Evolutionary conservation across 2,329 filamentous ascomycete genomes (phyloP).

Genomic region (Penicillium frequentans): DNA sequence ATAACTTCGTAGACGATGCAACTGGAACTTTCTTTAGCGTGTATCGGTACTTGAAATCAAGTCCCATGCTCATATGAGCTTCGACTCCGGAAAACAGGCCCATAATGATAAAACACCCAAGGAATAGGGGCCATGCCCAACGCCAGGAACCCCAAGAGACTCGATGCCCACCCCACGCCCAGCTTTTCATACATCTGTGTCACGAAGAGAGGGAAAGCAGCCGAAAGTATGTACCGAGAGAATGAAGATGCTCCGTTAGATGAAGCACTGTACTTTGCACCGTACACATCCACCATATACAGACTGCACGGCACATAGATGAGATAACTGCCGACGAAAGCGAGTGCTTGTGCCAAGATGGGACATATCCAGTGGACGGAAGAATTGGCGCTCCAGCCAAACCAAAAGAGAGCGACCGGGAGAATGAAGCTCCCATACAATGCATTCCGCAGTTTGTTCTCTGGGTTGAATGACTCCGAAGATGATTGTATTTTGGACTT

Average conservation of each 20-base stretch:
- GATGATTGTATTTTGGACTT: slow-evolving; percentile 46
- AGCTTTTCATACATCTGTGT: slow-evolving; percentile 41
- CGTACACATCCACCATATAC: slow-evolving; percentile 45
- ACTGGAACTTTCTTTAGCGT: background rate
- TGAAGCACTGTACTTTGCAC: slow-evolving; percentile 39
- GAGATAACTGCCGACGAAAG: slow-evolving; percentile 27
- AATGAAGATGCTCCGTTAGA: slow-evolving; percentile 32
- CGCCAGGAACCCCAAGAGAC: slow-evolving; percentile 38
- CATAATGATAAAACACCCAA: slow-evolving; percentile 36
- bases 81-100: slow-evolving; percentile 31
- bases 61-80: slow-evolving; percentile 24
- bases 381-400: slow-evolving; percentile 60
- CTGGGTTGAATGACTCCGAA: slow-evolving; percentile 11
- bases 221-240: slow-evolving; percentile 27
- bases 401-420: slow-evolving; percentile 65
- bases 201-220: slow-evolving; percentile 43
- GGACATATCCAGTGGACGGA: slow-evolving; percentile 34
- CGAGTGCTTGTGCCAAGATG: slow-evolving; percentile 27
- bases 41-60: background rate
- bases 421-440: slow-evolving; percentile 27
- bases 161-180: slow-evolving; percentile 45
- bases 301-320: slow-evolving; percentile 38
- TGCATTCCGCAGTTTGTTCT: slow-evolving; percentile 27
- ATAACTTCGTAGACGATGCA: background rate
- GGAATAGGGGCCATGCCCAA: slow-evolving; percentile 39